Evolutionary conservation across 148 eudicot genomes (phyloP), one percentile per base, ranked within the genome.

Genomic region (Agrostemma githago): DNA sequence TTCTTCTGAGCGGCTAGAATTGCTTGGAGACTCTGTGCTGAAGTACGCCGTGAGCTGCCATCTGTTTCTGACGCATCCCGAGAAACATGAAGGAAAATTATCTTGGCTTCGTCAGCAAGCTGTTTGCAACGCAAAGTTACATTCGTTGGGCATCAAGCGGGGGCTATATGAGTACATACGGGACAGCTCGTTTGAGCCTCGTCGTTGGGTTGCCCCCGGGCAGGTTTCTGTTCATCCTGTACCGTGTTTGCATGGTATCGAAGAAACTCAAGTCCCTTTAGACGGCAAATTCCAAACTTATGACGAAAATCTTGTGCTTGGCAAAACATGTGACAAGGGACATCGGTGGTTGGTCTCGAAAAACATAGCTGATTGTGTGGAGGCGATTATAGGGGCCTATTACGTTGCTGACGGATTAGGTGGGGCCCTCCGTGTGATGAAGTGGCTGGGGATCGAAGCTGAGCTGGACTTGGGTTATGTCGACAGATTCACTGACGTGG

Each of bases 341-440:
- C 99, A 96, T 61, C 82, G 96, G 75, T 96, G 99, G 99, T 80
- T 96, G 83, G 84, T 78, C 73, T 96, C 99, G 20, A 96, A 96
- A 80, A 85, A 84, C 20, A 80, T 96, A 61, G 84, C 99, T 41
- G 99, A 96, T 74, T 92, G 99, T 76, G 97, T 90, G 66, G 99
- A 96, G 79, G 99, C 97, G 41, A 86, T 96, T 43, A 86, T 96
- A 74, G 99, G 99, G 74, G 99, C 99, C n/a, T 92, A 89, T 82
- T 92, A 86, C 74, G 92, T 92, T 57, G 99, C 83, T 34, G 99
- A 96, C 77, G 99, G 99, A 38, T 84, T 96, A 75, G 58, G 58
- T 71, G 99, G 91, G 70, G 89, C 99, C 61, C 79, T 92, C 66
- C 87, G 88, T 46, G 72, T 84, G 63, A 92, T 95, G 97, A 92